Conservation (phyloP, 1,284 basidiomycete genomes). For the Pulveroboletus sp. region DNA sequence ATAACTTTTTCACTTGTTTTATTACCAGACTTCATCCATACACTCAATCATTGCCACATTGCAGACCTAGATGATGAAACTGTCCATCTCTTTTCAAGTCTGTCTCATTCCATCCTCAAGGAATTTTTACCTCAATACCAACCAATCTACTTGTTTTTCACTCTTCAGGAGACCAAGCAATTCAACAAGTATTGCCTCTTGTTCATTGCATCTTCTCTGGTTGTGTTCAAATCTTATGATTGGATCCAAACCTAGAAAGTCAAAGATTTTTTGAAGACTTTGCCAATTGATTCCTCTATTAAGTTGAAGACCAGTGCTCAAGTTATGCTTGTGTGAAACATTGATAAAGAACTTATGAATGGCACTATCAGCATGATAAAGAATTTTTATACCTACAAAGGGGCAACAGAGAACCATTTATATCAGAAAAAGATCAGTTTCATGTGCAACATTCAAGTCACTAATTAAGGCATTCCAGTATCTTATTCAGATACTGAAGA, state of each 20-base stretch:
- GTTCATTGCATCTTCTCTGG: no score
- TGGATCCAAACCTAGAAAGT: neutral
- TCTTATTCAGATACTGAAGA: neutral
- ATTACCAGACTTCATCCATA: neutral
- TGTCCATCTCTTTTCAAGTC: neutral
- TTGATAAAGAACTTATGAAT: neutral
- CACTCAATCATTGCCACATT: neutral
- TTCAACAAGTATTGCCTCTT: neutral
- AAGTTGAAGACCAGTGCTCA: neutral
- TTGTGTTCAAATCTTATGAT: neutral
- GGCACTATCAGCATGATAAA: neutral
- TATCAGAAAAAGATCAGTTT: slow-evolving; percentile 1
- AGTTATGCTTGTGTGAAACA: neutral
- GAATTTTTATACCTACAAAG: neutral
- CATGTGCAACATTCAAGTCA: neutral
- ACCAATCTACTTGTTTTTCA: neutral
- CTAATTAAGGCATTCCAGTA: neutral
- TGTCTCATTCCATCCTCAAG: neutral
- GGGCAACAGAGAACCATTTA: neutral
- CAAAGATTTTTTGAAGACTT: neutral
- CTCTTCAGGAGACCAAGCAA: neutral
- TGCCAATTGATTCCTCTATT: neutral
- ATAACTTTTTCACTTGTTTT: no score
- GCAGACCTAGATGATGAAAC: neutral
- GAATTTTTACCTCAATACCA: neutral